Evolutionary conservation across 2,329 filamentous ascomycete genomes (phyloP).

Genomic region (Fusarium anguioides): DNA sequence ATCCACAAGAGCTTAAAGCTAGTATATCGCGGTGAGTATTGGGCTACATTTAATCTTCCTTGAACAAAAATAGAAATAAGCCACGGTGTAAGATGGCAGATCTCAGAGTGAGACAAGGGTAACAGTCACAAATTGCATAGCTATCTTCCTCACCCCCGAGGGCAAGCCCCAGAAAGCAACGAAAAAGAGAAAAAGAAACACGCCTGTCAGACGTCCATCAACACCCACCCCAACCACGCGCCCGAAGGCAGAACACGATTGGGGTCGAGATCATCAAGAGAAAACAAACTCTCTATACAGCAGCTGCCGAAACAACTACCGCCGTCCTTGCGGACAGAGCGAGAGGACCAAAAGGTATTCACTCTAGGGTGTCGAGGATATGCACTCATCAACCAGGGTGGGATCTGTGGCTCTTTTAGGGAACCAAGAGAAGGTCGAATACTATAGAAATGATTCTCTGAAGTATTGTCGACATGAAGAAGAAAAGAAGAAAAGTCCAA

Average conservation of each 20-base stretch:
- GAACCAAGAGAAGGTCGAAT: slow-evolving; percentile 91
- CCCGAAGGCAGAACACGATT: slow-evolving; percentile 78
- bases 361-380: slow-evolving; percentile 75
- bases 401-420: slow-evolving; percentile 91
- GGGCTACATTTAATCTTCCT: slow-evolving; percentile 67
- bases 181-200: slow-evolving; percentile 64
- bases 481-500: slow-evolving; percentile 57
- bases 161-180: slow-evolving; percentile 61
- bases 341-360: slow-evolving; percentile 45
- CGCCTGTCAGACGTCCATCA: slow-evolving; percentile 90
- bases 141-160: slow-evolving; percentile 63
- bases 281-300: slow-evolving; percentile 80
- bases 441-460: slow-evolving; percentile 98
- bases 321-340: slow-evolving; percentile 63
- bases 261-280: slow-evolving; percentile 90
- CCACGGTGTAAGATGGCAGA: slow-evolving; percentile 73
- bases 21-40: slow-evolving; percentile 77
- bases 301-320: slow-evolving; percentile 50
- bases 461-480: slow-evolving; percentile 73
- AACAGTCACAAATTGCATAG: background rate
- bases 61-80: slow-evolving; percentile 80
- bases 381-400: slow-evolving; percentile 64
- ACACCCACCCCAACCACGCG: slow-evolving; percentile 81
- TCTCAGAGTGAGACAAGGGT: slow-evolving; percentile 86
- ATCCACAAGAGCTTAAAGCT: slow-evolving; percentile 62